Percentiles rank a stretch among this genome's conserved stretches.
Conservation (phyloP, 129 eudicot genomes). For the Helichrysum umbraculigerum region DNA sequence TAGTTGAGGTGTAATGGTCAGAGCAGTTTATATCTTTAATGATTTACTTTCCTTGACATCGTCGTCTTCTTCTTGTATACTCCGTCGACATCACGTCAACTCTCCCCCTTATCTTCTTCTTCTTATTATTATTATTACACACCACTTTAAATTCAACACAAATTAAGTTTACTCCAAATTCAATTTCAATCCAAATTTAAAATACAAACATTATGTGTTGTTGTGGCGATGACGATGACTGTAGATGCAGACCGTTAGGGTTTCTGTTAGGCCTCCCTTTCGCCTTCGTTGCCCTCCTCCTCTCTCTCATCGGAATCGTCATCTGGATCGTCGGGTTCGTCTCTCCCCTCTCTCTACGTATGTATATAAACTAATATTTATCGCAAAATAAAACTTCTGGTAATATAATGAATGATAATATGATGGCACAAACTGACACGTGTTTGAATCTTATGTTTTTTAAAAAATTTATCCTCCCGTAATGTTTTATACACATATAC, state of each 20-base stretch:
- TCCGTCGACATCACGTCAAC: constrained; percentile 34
- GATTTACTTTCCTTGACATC: neutral
- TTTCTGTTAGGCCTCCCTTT: constrained; percentile 80
- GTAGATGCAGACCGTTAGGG: constrained; percentile 70
- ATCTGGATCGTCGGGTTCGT: constrained; percentile 81
- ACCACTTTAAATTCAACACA: neutral
- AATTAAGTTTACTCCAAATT: neutral
- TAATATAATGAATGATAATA: too few species aligned
- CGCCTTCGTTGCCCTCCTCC: constrained; percentile 69
- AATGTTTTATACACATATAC: too few species aligned
- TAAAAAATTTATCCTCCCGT: too few species aligned
- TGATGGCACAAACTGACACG: too few species aligned
- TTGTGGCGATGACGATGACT: constrained; percentile 48
- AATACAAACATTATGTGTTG: constrained; percentile 9
- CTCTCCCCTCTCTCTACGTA: neutral
- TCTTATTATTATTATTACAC: neutral
- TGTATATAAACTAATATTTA: too few species aligned
- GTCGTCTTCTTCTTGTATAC: constrained; percentile 27
- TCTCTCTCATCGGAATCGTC: constrained; percentile 65
- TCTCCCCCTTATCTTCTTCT: constrained; percentile 12
- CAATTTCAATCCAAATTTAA: constrained; percentile 6
- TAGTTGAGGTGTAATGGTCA: constrained; percentile 28
- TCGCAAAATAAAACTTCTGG: neutral
- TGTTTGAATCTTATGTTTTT: too few species aligned
- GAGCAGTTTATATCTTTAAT: constrained; percentile 11